A percentile compares a stretch with the other conserved stretches of the same genome.
Evolutionary conservation across 1,284 basidiomycete genomes (phyloP).

Genomic region (Ceratobasidium sp.): DNA sequence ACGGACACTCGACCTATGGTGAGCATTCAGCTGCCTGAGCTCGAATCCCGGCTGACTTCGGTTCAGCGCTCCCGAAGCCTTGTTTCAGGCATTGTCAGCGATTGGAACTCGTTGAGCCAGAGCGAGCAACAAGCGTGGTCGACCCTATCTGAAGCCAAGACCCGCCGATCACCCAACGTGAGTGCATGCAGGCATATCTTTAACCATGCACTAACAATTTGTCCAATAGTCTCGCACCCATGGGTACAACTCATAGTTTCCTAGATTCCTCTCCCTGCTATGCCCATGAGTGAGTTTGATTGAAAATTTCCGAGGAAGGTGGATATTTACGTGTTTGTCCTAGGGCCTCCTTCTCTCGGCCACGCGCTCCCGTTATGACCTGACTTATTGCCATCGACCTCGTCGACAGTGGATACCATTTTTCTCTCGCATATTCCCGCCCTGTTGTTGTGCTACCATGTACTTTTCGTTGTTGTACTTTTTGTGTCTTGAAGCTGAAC

Average conservation of each 20-base stretch:
- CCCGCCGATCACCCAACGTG: slow-evolving; percentile 17
- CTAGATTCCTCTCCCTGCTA: neutral
- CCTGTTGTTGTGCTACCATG: slow-evolving; percentile 27
- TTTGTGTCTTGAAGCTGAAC: slow-evolving; percentile 21
- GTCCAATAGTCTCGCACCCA: neutral
- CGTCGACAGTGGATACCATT: slow-evolving; percentile 34
- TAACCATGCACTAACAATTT: neutral
- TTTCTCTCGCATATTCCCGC: slow-evolving; percentile 15
- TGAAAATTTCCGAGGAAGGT: too few relatives aligned
- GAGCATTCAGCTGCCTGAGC: neutral
- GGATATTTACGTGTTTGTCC: too few relatives aligned
- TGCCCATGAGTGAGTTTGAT: too few relatives aligned
- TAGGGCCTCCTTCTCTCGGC: neutral
- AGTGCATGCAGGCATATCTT: neutral
- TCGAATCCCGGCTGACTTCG: neutral
- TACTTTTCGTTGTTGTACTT: slow-evolving; percentile 13
- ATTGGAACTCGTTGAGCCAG: slow-evolving; percentile 35
- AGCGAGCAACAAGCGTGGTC: slow-evolving; percentile 30
- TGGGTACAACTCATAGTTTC: neutral
- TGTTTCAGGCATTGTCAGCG: slow-evolving; percentile 27
- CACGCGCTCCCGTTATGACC: neutral
- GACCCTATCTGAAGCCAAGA: slow-evolving; percentile 24
- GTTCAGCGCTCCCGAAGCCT: slow-evolving; percentile 26
- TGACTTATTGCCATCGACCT: slow-evolving; percentile 7
- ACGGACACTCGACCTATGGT: slow-evolving; percentile 36